Evolutionary conservation across 768 basidiomycete species (phyloP).

Genomic region (Sarcodon sp.): DNA sequence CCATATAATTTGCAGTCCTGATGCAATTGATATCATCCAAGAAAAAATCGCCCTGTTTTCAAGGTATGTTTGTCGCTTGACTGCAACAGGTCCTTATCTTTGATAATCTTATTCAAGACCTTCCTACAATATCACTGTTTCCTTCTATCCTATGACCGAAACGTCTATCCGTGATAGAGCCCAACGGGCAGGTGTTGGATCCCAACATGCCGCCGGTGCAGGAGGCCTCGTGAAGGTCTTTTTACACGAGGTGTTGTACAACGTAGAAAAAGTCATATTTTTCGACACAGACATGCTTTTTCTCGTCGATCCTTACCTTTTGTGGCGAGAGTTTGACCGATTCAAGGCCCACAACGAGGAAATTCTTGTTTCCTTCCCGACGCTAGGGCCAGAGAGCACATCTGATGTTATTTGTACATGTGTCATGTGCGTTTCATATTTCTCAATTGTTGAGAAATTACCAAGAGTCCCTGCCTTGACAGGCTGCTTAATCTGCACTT

Average conservation of each 20-base stretch:
- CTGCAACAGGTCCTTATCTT: background rate
- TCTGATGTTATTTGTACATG: conserved; percentile 7
- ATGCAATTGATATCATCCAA: conserved; percentile 6
- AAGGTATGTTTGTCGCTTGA: background rate
- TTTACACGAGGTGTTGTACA: conserved; percentile 8
- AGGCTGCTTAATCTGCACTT: conserved; percentile 6
- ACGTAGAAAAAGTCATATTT: conserved; percentile 6
- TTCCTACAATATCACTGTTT: background rate
- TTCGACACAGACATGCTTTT: conserved; percentile 10
- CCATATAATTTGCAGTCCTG: conserved; percentile 8
- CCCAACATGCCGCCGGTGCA: conserved; percentile 1
- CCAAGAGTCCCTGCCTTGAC: background rate
- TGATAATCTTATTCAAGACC: background rate
- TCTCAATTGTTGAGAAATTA: background rate
- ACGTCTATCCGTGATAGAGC: conserved; percentile 4
- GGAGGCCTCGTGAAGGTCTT: conserved; percentile 7
- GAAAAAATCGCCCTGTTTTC: conserved; percentile 6
- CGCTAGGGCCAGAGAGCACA: conserved; percentile 5
- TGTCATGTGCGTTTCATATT: conserved; percentile 2
- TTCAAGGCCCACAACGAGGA: background rate
- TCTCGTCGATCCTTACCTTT: conserved; percentile 7
- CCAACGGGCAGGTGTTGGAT: conserved; percentile 6
- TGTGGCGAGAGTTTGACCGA: conserved; percentile 7
- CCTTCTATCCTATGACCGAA: conserved; percentile 5
- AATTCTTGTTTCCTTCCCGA: conserved; percentile 7